Evolutionary conservation across 169 alveolate genomes (phyloP), one percentile per base, ranked within the genome.

Genomic region (Eimeria maxima): DNA sequence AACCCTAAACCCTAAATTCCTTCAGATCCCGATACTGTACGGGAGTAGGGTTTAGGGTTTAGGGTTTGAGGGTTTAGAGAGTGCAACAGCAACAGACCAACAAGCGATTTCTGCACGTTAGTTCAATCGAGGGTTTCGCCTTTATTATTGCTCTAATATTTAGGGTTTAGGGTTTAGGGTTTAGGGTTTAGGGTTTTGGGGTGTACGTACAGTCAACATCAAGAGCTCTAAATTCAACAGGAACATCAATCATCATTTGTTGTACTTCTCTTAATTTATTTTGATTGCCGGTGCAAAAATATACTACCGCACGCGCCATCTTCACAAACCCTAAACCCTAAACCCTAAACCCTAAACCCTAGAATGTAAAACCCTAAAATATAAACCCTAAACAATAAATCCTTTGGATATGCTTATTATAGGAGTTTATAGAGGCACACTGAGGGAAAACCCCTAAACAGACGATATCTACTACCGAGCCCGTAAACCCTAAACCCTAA

Each of bases 211-310:
- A 69, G 95, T 95, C 97, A 24, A 95, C 73, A 29, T 95, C 81
- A 5, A 83, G 92, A n/a, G 94, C 47, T 3, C 55, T 38, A 27
- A 96, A 69, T 16, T 29, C 73, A 44, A 87, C 95, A 24, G 83
- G 57, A 4, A 27, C 86, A 5, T 78, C 95, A 5, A 16, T 89
- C 81, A 96, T 45, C 57, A 96, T 80, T n/a, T 55, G 47, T 71
- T 86, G 96, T 8, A 93, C 96, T 84, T 96, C 97, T 6, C 38
- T 45, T n/a, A 96, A 50, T 47, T 96, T 96, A 91, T 94, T 91
- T 27, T 24, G 65, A 42, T 93, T 96, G 24, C 96, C 95, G 2
- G 97, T 96, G 92, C 95, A 84, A 95, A 96, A 92, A 67, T 71
- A 53, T 33, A 95, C 60, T 50, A 90, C 65, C 16, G 83, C 83